Percentiles rank a stretch among this genome's conserved stretches.
phyloP scores from a whole-genome alignment of 768 basidiomycete species.

The Russula lepida region DNA sequence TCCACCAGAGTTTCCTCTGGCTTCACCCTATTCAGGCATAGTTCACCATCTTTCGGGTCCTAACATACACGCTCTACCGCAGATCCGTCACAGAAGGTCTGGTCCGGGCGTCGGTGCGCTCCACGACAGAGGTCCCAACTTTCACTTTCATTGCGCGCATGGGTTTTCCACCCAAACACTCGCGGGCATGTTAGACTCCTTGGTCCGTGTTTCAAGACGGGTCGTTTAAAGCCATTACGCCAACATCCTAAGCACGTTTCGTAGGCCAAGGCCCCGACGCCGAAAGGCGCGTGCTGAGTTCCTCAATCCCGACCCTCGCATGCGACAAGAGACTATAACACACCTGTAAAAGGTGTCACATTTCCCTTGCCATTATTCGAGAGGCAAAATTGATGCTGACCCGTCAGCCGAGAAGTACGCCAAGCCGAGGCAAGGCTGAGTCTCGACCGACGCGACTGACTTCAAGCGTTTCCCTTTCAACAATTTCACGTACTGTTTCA shows the following conservation, averaged over 20 bases:
- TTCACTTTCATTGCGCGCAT: constrained; percentile 65
- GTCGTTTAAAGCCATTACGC: constrained; percentile 72
- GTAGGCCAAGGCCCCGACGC: constrained; percentile 40
- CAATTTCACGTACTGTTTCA: constrained; percentile 78
- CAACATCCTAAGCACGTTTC: constrained; percentile 61
- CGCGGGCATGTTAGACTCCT: constrained; percentile 80
- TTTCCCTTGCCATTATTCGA: constrained; percentile 18
- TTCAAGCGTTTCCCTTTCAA: constrained; percentile 71
- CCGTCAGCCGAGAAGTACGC: constrained; percentile 49
- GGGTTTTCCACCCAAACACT: constrained; percentile 72
- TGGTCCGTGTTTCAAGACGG: constrained; percentile 82
- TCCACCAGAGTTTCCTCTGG: constrained; percentile 65
- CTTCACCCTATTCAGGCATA: constrained; percentile 86
- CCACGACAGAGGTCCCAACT: constrained; percentile 54
- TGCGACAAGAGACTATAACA: too few relatives aligned
- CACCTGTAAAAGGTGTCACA: too few relatives aligned
- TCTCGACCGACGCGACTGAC: constrained; percentile 51
- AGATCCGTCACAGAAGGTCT: constrained; percentile 64
- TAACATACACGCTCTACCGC: constrained; percentile 78
- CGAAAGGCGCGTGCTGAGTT: constrained; percentile 22
- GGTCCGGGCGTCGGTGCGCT: constrained; percentile 69
- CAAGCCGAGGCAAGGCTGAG: constrained; percentile 47
- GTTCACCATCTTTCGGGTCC: constrained; percentile 89
- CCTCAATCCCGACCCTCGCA: too few relatives aligned
- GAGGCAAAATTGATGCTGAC: constrained; percentile 61